These are phyloP conservation scores for Pseudocercospora macadamiae DNA, from an alignment of 2,329 filamentous ascomycete genomes.

Conservation along the genomic window DNA sequence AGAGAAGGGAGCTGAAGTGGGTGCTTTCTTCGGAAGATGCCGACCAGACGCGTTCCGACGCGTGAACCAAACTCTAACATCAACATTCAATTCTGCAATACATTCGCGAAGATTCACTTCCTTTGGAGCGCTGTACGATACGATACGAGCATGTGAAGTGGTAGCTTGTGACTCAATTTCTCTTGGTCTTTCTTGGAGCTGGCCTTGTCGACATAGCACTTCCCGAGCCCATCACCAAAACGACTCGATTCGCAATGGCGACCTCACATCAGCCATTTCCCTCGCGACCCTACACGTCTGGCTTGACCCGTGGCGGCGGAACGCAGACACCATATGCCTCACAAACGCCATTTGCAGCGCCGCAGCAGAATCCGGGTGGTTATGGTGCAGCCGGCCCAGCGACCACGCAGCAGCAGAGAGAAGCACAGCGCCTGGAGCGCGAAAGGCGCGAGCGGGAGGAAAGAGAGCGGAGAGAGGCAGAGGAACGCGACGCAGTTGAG, in stretches of 20 bases:
- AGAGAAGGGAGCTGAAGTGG: not conserved
- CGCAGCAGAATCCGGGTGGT: conserved; percentile 32
- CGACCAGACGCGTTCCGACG: not conserved
- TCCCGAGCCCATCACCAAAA: conserved; percentile 18
- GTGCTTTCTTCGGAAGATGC: not conserved
- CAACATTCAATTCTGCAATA: conserved; percentile 1
- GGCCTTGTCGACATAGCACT: not conserved
- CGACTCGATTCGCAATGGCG: conserved; percentile 47
- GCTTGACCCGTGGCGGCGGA: conserved; percentile 44
- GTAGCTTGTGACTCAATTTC: not conserved
- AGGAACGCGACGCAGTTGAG: conserved; percentile 53
- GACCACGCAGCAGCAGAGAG: conserved; percentile 43
- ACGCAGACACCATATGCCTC: conserved; percentile 39
- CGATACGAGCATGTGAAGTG: not conserved
- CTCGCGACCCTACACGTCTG: conserved; percentile 55
- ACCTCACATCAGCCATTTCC: conserved; percentile 60
- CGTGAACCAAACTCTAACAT: not conserved
- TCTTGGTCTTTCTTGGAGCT: conserved; percentile 1
- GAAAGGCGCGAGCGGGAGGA: conserved; percentile 47
- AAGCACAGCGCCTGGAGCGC: conserved; percentile 47
- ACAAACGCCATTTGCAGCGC: conserved; percentile 39
- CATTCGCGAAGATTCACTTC: not conserved
- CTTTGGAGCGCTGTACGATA: not conserved
- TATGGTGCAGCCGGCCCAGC: conserved; percentile 40
- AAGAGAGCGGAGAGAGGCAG: conserved; percentile 44